phyloP scores from a whole-genome alignment of 495 filamentous ascomycete species.

The Aspergillus incahuasiensis region DNA sequence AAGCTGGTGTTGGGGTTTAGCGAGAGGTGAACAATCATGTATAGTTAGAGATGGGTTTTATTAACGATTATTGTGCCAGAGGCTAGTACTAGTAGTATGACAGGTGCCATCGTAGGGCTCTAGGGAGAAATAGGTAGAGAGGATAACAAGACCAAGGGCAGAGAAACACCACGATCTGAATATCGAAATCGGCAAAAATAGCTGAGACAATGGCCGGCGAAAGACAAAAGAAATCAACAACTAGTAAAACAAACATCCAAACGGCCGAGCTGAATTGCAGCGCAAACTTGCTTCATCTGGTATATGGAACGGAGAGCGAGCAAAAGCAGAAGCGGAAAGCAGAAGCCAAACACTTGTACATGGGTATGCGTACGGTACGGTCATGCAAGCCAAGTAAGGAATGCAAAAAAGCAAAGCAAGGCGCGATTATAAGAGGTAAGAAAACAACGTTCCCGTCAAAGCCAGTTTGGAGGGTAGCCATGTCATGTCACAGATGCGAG shows the following conservation, averaged over 20 bases:
- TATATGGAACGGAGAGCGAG: conserved; percentile 1
- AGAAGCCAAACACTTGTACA: conserved; percentile 2
- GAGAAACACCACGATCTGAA: not conserved
- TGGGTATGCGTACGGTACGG: conserved; percentile 1
- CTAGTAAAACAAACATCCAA: conserved; percentile 13
- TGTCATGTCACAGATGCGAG: conserved; percentile 14
- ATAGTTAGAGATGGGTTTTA: not conserved
- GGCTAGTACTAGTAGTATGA: conserved; percentile 7
- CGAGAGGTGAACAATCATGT: not conserved
- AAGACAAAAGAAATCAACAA: conserved; percentile 10
- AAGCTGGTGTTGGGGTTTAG: not conserved
- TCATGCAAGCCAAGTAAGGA: conserved; percentile 6
- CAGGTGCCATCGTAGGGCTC: not conserved
- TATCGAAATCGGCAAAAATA: conserved; percentile 6
- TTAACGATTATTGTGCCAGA: conserved; percentile 11
- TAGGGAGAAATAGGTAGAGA: not conserved
- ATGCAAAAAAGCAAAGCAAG: conserved; percentile 2
- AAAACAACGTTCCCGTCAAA: conserved; percentile 8
- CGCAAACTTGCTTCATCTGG: conserved; percentile 5
- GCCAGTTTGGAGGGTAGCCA: conserved; percentile 9
- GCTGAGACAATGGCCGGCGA: conserved; percentile 13
- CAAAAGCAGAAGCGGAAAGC: not conserved
- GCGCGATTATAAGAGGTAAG: conserved; percentile 17
- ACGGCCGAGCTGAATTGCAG: not conserved
- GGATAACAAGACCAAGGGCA: conserved; percentile 4